These are phyloP conservation scores for Mycocentrospora acerina DNA, from an alignment of 2,329 filamentous ascomycete species.

Conservation along the genomic window DNA sequence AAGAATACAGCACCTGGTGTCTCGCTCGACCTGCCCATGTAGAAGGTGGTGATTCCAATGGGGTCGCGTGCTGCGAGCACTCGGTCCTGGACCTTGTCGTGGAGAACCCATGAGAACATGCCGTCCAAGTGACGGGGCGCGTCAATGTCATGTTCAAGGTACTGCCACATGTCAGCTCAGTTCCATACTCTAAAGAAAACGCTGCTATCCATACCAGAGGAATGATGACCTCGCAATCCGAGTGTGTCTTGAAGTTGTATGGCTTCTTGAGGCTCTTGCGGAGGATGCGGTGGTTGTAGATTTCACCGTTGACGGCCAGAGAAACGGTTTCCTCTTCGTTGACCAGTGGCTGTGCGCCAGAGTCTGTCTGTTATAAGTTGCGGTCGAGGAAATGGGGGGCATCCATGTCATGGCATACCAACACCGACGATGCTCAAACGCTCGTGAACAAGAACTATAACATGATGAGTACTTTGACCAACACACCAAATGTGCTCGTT, in stretches of 20 bases:
- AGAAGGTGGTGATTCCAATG: slow-evolving; percentile 95
- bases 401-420: slow-evolving; percentile 59
- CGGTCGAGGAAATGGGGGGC: not conserved
- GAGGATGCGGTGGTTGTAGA: slow-evolving; percentile 97
- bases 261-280: slow-evolving; percentile 80
- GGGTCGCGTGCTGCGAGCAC: slow-evolving; percentile 93
- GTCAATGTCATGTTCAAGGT: slow-evolving; percentile 87
- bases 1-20: slow-evolving; percentile 89
- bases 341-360: slow-evolving; percentile 91
- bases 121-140: slow-evolving; percentile 92
- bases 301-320: slow-evolving; percentile 97
- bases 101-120: slow-evolving; percentile 99
- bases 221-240: slow-evolving; percentile 98
- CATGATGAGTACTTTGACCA: slow-evolving; percentile 21
- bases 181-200: not conserved
- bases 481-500: not conserved
- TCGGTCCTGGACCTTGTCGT: slow-evolving; percentile 92
- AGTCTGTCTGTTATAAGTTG: slow-evolving; percentile 61
- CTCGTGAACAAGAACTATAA: slow-evolving; percentile 82
- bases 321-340: slow-evolving; percentile 86
- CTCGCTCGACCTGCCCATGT: slow-evolving; percentile 84
- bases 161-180: slow-evolving; percentile 56
- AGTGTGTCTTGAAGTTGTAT: slow-evolving; percentile 98
- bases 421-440: slow-evolving; percentile 97
- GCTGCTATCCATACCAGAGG: slow-evolving; percentile 68